Evolutionary conservation across 2,329 filamentous ascomycete genomes (phyloP), one percentile per base, ranked within the genome.

Genomic region (Verruconis gallopava): DNA sequence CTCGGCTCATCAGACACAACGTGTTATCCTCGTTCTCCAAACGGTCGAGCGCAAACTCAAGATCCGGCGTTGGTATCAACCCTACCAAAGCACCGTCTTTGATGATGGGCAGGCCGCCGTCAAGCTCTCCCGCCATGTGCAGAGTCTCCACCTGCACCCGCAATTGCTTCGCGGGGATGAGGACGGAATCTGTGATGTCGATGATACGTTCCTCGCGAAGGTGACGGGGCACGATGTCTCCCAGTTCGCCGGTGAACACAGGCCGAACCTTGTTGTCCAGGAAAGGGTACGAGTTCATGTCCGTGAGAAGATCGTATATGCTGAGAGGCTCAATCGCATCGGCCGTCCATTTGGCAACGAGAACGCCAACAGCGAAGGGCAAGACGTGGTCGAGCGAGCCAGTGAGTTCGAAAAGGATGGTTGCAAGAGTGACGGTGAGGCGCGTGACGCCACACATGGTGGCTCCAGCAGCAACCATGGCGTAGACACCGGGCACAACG

Each of bases 391-490:
- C 85, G 38, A 96, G 68, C 57, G 85, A 94, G 43, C 91, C 91
- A 0, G 91, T 98, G 25, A 98, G 69, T 59, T 98, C 91, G 51
- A 98, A 96, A 1, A 96, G 67, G 46, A 98, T 96, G 54, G 96
- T 86, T 0, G 86, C 88, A 5, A 98, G 69, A 0, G 91, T 96
- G 17, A 98, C 85, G 0, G 88, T 94, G 1, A 98, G 65, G 38
- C 91, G 75, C 2, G 91, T 98, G 2, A 96, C 91, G 38, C 91
- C 91, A 50, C 89, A 96, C 91, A 98, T 96, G 21, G 89, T 95
- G 2, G 91, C 86, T 13, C 91, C 91, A 34, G 91, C 91, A 13
- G 88, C 89, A 44, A 95, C 85, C 45, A 98, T 72, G 1, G 86
- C 91, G 57, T 98, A 98, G 0, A 96, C 85, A n/a, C 91, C 91